Evolutionary conservation across 2,329 filamentous ascomycete genomes (phyloP).

Genomic region (Trichoderma arundinaceum): DNA sequence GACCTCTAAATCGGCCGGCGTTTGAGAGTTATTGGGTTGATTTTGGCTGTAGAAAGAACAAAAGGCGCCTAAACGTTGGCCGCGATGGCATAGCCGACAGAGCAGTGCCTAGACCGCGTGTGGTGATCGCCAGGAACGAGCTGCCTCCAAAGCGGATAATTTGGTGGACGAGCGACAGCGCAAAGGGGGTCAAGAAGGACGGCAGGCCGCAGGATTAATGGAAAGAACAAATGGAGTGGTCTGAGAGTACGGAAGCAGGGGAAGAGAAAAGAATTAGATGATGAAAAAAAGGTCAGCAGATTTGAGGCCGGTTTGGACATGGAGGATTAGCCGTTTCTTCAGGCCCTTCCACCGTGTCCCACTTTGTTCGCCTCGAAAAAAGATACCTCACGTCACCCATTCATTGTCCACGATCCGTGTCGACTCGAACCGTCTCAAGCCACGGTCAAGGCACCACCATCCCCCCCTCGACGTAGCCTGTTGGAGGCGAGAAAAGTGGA

Average conservation of each 20-base stretch:
- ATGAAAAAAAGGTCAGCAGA: conserved; percentile 28
- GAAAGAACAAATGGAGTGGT: conserved; percentile 1
- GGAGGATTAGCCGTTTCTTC: conserved; percentile 20
- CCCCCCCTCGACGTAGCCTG: conserved; percentile 11
- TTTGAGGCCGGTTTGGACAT: conserved; percentile 17
- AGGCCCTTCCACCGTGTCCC: conserved; percentile 26
- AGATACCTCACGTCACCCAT: conserved; percentile 28
- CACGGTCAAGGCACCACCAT: conserved; percentile 28
- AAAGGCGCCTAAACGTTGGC: not conserved
- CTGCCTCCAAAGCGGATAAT: conserved; percentile 11
- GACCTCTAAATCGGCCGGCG: not conserved
- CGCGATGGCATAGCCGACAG: not conserved
- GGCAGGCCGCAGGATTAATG: not conserved
- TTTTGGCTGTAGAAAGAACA: conserved; percentile 34
- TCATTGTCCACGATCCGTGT: conserved; percentile 24
- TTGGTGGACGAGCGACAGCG: not conserved
- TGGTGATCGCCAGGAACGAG: not conserved
- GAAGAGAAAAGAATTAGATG: conserved; percentile 5
- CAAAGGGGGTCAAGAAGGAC: not conserved
- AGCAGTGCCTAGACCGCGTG: conserved; percentile 1
- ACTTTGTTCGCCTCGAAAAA: conserved; percentile 22
- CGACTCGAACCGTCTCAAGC: conserved; percentile 10
- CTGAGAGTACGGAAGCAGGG: too few species aligned
- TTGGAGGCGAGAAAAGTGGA: conserved; percentile 26
- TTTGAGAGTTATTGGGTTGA: not conserved